Percentiles rank a stretch among this genome's conserved stretches.
phyloP scores from a whole-genome alignment of 1,284 basidiomycete species.

The Coniferiporia weirii region DNA sequence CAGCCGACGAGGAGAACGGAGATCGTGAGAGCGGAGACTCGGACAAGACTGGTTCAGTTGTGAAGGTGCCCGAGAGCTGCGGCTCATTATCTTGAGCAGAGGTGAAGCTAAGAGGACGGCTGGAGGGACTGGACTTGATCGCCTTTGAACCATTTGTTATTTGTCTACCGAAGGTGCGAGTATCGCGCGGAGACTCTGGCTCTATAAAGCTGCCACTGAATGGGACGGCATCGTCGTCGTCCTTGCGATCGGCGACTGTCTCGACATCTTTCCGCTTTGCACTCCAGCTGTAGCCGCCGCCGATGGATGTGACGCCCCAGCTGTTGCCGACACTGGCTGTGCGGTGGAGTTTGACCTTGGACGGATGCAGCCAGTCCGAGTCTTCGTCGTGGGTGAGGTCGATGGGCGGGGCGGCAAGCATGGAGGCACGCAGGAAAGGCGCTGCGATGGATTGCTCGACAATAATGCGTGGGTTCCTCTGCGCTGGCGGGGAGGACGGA shows the following conservation, averaged over 20 bases:
- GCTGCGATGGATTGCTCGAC: neutral
- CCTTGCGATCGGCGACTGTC: conserved; percentile 13
- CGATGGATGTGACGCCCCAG: conserved; percentile 78
- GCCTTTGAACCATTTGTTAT: neutral
- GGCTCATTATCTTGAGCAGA: neutral
- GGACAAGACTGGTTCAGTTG: conserved; percentile 11
- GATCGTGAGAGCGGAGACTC: conserved; percentile 11
- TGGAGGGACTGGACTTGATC: neutral
- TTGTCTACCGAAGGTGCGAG: neutral
- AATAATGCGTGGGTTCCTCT: conserved; percentile 14
- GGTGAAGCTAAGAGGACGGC: neutral
- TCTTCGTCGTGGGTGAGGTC: conserved; percentile 62
- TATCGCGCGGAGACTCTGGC: conserved; percentile 8
- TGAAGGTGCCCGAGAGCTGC: neutral
- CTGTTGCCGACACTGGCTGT: conserved; percentile 64
- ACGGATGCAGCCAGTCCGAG: conserved; percentile 48
- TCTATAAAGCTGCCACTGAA: conserved; percentile 14
- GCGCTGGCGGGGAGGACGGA: conserved; percentile 3
- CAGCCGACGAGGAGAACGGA: conserved; percentile 13
- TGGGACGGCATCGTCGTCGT: conserved; percentile 18
- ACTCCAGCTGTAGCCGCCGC: conserved; percentile 75
- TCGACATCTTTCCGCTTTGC: conserved; percentile 32
- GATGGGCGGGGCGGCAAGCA: conserved; percentile 55
- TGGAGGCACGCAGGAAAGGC: conserved; percentile 23
- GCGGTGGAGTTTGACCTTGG: conserved; percentile 44